Conservation (phyloP, 768 basidiomycete species). For the Rhizopogon roseolus region DNA sequence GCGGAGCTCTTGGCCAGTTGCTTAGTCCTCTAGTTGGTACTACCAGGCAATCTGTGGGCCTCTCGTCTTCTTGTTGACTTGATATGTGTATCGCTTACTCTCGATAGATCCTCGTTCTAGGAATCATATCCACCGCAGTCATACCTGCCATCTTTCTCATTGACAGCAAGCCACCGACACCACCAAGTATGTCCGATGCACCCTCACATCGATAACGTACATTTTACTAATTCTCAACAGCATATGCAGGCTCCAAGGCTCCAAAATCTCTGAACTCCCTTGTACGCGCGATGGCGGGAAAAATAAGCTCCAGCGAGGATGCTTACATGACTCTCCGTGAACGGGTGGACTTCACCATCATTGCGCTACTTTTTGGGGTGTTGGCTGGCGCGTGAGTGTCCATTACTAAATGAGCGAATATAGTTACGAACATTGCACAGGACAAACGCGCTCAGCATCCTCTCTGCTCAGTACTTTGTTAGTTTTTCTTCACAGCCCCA, state of each 20-base stretch:
- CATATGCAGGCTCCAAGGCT: conserved; percentile 64
- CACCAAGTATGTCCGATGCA: conserved; percentile 55
- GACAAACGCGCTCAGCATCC: conserved; percentile 56
- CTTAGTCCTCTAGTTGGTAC: conserved; percentile 58
- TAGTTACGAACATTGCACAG: conserved; percentile 26
- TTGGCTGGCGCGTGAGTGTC: conserved; percentile 57
- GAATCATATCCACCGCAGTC: conserved; percentile 61
- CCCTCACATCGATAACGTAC: background rate
- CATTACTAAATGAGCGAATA: background rate
- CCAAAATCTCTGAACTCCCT: conserved; percentile 51
- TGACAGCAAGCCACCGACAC: conserved; percentile 58
- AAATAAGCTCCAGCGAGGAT: conserved; percentile 28
- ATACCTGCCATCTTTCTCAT: conserved; percentile 59
- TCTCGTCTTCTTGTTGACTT: background rate
- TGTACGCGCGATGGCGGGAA: conserved; percentile 46
- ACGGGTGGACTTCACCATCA: conserved; percentile 64
- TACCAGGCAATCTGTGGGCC: conserved; percentile 54
- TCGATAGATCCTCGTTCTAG: conserved; percentile 64
- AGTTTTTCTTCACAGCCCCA: conserved; percentile 14
- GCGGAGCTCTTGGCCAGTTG: conserved; percentile 68
- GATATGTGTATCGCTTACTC: no score
- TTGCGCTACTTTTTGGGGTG: conserved; percentile 56
- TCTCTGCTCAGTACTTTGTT: conserved; percentile 68
- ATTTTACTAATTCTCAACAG: conserved; percentile 27
- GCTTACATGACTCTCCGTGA: conserved; percentile 60